Conservation (phyloP, 768 basidiomycete species). For the Trametes coccinea region DNA sequence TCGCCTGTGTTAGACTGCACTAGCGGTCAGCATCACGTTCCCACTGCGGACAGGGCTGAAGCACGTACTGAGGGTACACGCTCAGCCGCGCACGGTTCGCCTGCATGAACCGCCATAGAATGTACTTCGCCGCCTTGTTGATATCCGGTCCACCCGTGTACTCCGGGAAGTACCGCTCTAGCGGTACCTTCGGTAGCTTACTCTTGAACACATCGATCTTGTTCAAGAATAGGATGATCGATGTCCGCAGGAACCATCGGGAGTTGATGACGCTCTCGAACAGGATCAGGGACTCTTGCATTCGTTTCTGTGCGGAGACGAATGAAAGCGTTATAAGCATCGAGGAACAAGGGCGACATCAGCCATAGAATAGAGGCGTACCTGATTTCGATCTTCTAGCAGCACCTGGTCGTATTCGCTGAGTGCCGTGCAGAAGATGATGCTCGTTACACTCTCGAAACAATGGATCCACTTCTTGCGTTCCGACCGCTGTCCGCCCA, state of each 20-base stretch:
- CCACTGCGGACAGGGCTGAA: neutral
- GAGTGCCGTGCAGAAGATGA: slow-evolving; percentile 76
- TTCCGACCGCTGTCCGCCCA: slow-evolving; percentile 65
- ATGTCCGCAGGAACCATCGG: slow-evolving; percentile 68
- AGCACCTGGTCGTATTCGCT: slow-evolving; percentile 76
- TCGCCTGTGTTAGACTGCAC: slow-evolving; percentile 81
- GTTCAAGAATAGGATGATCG: slow-evolving; percentile 68
- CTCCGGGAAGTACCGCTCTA: slow-evolving; percentile 83
- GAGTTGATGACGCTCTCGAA: slow-evolving; percentile 83
- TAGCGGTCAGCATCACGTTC: slow-evolving; percentile 4
- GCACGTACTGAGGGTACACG: slow-evolving; percentile 85
- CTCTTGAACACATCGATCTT: slow-evolving; percentile 78
- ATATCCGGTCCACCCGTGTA: slow-evolving; percentile 88
- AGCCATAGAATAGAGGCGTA: slow-evolving; percentile 30
- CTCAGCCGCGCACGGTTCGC: slow-evolving; percentile 81
- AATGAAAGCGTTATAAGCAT: slow-evolving; percentile 9
- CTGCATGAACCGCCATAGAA: slow-evolving; percentile 94
- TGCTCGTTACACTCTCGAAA: slow-evolving; percentile 78
- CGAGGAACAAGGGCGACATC: neutral
- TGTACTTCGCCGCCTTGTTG: slow-evolving; percentile 93
- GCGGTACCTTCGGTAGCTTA: slow-evolving; percentile 66
- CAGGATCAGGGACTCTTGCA: slow-evolving; percentile 71
- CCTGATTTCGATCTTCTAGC: slow-evolving; percentile 67
- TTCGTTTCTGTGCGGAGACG: slow-evolving; percentile 55
- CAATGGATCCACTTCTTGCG: slow-evolving; percentile 65